Conservation (phyloP, 2,329 filamentous ascomycete species). For the Aquanectria penicillioides region DNA sequence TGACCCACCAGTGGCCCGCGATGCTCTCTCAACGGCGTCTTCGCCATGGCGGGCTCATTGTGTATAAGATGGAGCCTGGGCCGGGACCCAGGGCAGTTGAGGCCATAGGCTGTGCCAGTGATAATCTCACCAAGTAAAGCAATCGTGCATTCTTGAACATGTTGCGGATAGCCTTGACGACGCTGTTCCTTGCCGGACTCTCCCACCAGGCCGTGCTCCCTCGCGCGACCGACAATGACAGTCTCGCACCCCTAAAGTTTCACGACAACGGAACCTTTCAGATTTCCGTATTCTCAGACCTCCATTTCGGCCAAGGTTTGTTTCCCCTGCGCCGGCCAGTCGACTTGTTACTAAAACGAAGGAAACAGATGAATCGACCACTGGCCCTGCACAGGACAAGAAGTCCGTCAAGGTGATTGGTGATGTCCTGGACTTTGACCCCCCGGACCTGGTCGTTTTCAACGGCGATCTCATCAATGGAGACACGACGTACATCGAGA, state of each 20-base stretch:
- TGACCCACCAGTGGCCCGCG: not conserved
- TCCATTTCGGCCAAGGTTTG: constrained; percentile 38
- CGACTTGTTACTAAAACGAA: not conserved
- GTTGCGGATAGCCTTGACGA: constrained; percentile 5
- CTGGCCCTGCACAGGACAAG: constrained; percentile 61
- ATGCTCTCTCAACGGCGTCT: not conserved
- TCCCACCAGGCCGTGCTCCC: constrained; percentile 8
- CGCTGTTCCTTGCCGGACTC: constrained; percentile 14
- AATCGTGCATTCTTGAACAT: not conserved
- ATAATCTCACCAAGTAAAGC: not conserved
- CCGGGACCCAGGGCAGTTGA: not conserved
- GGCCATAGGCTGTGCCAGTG: not conserved
- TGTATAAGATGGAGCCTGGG: not conserved
- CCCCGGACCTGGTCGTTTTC: constrained; percentile 69
- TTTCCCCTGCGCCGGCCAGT: not conserved
- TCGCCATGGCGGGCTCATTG: not conserved
- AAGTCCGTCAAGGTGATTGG: constrained; percentile 67
- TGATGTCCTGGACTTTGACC: constrained; percentile 65
- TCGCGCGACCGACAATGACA: constrained; percentile 23
- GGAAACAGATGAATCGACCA: constrained; percentile 25
- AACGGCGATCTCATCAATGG: constrained; percentile 79
- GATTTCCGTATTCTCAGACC: constrained; percentile 37
- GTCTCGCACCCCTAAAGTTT: constrained; percentile 30
- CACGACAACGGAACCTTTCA: constrained; percentile 33
- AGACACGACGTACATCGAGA: constrained; percentile 66